These are phyloP conservation scores for Cadophora luteo-olivacea DNA, from an alignment of 2,329 filamentous ascomycete genomes.

Conservation along the genomic window DNA sequence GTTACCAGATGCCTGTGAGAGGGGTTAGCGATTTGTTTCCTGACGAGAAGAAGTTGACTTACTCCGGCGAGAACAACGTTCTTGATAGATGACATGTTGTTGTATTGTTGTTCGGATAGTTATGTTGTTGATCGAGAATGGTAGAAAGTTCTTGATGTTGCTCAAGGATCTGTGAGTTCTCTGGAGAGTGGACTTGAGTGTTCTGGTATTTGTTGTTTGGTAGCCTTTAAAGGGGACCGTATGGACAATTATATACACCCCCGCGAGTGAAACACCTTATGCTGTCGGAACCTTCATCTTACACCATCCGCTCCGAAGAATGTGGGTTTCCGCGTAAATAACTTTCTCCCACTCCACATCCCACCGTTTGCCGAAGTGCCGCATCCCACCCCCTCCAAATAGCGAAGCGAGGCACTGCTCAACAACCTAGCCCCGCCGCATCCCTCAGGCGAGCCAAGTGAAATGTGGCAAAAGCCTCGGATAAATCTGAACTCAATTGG, in stretches of 20 bases:
- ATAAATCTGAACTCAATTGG: neutral
- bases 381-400: neutral
- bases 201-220: neutral
- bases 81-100: constrained; percentile 38
- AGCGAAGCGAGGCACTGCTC: neutral
- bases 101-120: neutral
- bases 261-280: neutral
- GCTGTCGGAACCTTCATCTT: neutral
- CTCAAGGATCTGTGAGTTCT: neutral
- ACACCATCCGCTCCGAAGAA: neutral
- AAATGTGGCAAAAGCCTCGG: neutral
- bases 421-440: neutral
- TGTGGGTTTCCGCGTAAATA: neutral
- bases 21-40: neutral
- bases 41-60: constrained; percentile 17
- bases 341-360: neutral
- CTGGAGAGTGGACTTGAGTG: neutral
- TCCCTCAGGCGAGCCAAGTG: neutral
- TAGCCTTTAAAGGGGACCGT: neutral
- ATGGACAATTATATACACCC: neutral
- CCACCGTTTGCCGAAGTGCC: neutral
- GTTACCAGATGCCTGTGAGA: constrained; percentile 35
- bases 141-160: neutral
- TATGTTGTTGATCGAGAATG: neutral
- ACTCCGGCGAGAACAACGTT: constrained; percentile 39